A percentile compares a stretch with the other conserved stretches of the same genome.
These are phyloP conservation scores for Colletotrichum sublineola DNA, from an alignment of 2,329 filamentous ascomycete species.

Conservation along the genomic window DNA sequence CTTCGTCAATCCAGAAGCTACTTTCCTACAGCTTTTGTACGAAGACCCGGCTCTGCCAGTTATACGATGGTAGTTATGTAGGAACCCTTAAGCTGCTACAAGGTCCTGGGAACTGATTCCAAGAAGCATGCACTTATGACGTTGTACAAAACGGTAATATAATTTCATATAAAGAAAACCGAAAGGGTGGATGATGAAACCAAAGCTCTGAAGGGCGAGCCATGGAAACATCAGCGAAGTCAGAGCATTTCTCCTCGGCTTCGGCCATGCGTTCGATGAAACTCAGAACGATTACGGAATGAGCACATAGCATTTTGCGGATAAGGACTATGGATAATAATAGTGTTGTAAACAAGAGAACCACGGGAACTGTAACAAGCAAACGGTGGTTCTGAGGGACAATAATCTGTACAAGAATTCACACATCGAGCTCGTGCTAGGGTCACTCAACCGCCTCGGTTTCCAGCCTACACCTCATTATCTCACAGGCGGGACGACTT, in stretches of 20 bases:
- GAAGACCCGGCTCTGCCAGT: not conserved
- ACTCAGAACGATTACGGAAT: not conserved
- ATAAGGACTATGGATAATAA: not conserved
- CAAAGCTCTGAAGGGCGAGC: not conserved
- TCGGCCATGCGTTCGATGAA: not conserved
- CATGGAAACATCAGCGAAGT: not conserved
- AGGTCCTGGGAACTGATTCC: not conserved
- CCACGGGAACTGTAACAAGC: not conserved
- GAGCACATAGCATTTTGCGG: not conserved
- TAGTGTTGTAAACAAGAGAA: not conserved
- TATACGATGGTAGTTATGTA: not conserved
- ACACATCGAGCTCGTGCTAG: not conserved
- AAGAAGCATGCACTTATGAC: not conserved
- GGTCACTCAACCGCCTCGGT: not conserved
- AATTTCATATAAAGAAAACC: not conserved
- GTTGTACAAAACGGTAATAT: not conserved
- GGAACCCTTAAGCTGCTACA: not conserved
- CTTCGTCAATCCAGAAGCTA: no score
- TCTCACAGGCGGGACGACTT: slow-evolving; percentile 45
- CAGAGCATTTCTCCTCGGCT: no score
- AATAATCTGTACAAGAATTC: not conserved
- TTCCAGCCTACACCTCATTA: slow-evolving; percentile 44
- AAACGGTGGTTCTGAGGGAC: not conserved
- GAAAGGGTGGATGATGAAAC: not conserved
- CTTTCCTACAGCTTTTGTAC: not conserved